Percentiles rank a stretch among this genome's conserved stretches.
Evolutionary conservation across 768 basidiomycete genomes (phyloP).

Genomic region (Tremella fuciformis): DNA sequence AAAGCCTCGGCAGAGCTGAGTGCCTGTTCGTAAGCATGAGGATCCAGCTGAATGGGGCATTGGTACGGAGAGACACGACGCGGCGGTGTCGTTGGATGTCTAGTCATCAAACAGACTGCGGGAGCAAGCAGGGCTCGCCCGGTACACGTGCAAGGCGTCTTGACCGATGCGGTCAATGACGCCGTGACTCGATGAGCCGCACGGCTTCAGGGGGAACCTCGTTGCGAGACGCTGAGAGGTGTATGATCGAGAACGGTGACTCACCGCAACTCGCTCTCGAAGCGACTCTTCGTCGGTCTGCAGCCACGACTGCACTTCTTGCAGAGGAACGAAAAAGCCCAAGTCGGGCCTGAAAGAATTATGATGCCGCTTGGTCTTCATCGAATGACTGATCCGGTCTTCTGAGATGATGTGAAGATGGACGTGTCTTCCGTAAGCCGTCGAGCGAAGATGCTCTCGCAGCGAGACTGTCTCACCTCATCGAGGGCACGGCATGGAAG

Average conservation of each 20-base stretch:
- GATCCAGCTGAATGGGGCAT: not conserved
- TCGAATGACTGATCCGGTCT: slow-evolving; percentile 65
- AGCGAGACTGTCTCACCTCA: slow-evolving; percentile 64
- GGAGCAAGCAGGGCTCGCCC: too few species aligned
- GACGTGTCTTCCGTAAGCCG: slow-evolving; percentile 31
- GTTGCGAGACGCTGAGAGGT: too few species aligned
- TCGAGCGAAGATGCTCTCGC: not conserved
- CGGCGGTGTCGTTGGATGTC: too few species aligned
- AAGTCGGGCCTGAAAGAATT: slow-evolving; percentile 82
- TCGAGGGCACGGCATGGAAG: slow-evolving; percentile 80
- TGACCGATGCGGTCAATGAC: too few species aligned
- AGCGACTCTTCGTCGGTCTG: slow-evolving; percentile 24
- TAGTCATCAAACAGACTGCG: too few species aligned
- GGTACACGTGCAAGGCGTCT: too few species aligned
- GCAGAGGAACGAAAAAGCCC: slow-evolving; percentile 76
- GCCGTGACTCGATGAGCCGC: too few species aligned
- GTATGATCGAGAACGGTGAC: not conserved
- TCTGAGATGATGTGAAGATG: slow-evolving; percentile 79
- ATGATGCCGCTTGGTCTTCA: slow-evolving; percentile 88
- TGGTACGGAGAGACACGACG: too few species aligned
- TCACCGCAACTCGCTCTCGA: slow-evolving; percentile 27
- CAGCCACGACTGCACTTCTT: slow-evolving; percentile 72
- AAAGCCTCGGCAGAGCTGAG: slow-evolving; percentile 56
- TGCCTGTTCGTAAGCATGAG: slow-evolving; percentile 35
- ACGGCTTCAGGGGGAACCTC: too few species aligned